phyloP scores from a whole-genome alignment of 495 filamentous ascomycete genomes.

The Tetracladium marchalianum region DNA sequence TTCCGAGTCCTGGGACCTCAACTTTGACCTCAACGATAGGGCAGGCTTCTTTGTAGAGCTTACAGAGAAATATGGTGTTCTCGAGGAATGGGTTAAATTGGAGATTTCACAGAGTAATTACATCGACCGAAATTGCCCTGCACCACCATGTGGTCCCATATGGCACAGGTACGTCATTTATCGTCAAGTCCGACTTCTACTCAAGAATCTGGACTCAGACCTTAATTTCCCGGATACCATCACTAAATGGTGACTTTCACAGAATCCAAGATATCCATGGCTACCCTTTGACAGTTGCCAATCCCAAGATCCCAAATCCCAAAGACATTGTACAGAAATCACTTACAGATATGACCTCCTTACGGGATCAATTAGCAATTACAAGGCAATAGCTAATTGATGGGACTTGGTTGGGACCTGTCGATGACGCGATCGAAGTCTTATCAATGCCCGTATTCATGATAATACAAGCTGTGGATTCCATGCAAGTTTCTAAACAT shows the following conservation, averaged over 20 bases:
- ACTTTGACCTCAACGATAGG: conserved; percentile 3
- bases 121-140: not conserved
- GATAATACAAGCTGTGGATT: conserved; percentile 11
- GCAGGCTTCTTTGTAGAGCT: conserved; percentile 3
- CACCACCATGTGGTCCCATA: no score
- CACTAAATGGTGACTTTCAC: not conserved
- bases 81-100: conserved; percentile 6
- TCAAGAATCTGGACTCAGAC: no score
- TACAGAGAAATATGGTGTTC: conserved; percentile 1
- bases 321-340: conserved; percentile 12
- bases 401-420: conserved; percentile 2
- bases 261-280: conserved; percentile 2
- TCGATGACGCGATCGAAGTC: conserved; percentile 9
- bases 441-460: conserved; percentile 17
- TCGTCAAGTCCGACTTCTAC: no score
- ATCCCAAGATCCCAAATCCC: conserved; percentile 10
- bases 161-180: no score
- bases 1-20: not conserved
- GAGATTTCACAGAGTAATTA: not conserved
- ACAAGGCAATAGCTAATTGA: conserved; percentile 2
- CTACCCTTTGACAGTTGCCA: conserved; percentile 4
- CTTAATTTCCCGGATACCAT: not conserved
- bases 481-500: conserved; percentile 14
- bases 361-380: conserved; percentile 9
- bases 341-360: not conserved